A percentile compares a stretch with the other conserved stretches of the same genome.
These are phyloP conservation scores for Hanseniaspora gamundiae DNA, from an alignment of 1,139 yeast species.

Conservation along the genomic window DNA sequence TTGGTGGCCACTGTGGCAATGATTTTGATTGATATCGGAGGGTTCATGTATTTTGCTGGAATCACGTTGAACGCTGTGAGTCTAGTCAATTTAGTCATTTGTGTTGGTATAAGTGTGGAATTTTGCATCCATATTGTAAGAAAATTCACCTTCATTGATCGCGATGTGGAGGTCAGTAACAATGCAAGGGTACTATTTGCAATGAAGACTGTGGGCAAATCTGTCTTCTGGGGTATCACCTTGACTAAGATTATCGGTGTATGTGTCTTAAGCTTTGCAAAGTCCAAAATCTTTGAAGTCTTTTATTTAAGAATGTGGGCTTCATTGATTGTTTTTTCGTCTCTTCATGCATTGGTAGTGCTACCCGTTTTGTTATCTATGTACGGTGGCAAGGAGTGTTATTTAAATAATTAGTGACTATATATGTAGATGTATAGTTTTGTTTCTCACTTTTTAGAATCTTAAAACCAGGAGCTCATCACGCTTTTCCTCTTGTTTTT, in stretches of 20 bases:
- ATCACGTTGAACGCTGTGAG: conserved; percentile 82
- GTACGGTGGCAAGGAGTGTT: conserved; percentile 45
- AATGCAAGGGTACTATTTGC: conserved; percentile 38
- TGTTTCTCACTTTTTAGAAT: background rate
- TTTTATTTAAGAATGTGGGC: conserved; percentile 96
- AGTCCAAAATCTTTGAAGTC: conserved; percentile 76
- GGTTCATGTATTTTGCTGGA: conserved; percentile 62
- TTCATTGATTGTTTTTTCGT: conserved; percentile 63
- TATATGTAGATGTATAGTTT: background rate
- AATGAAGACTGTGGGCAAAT: conserved; percentile 65
- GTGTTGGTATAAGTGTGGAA: conserved; percentile 88
- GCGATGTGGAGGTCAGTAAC: conserved; percentile 21
- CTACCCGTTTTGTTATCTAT: conserved; percentile 62
- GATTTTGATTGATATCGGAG: conserved; percentile 65
- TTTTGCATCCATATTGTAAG: conserved; percentile 81
- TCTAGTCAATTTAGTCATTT: conserved; percentile 75
- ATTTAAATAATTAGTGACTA: background rate
- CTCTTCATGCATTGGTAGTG: conserved; percentile 64
- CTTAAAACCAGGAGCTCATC: too few species aligned
- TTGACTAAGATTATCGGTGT: conserved; percentile 85
- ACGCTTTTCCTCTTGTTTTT: background rate
- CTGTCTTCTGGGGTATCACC: conserved; percentile 84
- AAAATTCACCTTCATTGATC: conserved; percentile 46
- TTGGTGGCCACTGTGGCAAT: conserved; percentile 48
- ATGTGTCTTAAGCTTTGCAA: conserved; percentile 71